Evolutionary conservation across 169 alveolate species (phyloP).

Genomic region (Eimeria praecox): DNA sequence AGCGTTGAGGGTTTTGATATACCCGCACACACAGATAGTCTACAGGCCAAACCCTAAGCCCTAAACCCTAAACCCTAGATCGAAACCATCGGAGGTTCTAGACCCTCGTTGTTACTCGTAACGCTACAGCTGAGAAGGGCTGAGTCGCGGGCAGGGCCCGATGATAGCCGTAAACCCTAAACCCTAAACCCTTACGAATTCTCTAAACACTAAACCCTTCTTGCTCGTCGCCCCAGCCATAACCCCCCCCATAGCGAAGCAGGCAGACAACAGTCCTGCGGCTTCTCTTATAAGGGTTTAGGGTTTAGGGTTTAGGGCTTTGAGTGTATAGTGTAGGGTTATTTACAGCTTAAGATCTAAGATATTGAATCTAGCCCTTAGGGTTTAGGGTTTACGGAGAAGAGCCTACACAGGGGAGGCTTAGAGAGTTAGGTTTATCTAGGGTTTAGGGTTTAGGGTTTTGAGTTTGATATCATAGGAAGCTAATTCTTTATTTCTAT

Average conservation of each 20-base stretch:
- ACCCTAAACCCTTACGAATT: not conserved
- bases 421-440: no score
- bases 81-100: not conserved
- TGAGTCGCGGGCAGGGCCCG: not conserved
- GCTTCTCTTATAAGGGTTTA: not conserved
- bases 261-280: not conserved
- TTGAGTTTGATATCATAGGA: not conserved
- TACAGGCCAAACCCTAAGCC: not conserved
- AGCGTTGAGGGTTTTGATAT: not conserved
- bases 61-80: slow-evolving; percentile 1
- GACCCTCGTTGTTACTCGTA: no score
- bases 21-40: not conserved
- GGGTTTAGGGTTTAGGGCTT: not conserved
- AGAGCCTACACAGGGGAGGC: no score
- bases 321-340: not conserved
- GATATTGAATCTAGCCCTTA: not conserved
- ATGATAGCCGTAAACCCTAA: not conserved
- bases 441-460: not conserved
- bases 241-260: not conserved
- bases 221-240: not conserved
- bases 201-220: not conserved
- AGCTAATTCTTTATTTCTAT: not conserved
- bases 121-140: not conserved
- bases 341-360: not conserved
- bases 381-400: slow-evolving; percentile 2